Conservation (phyloP, 1,284 basidiomycete species). For the Puccinia novopanici region DNA sequence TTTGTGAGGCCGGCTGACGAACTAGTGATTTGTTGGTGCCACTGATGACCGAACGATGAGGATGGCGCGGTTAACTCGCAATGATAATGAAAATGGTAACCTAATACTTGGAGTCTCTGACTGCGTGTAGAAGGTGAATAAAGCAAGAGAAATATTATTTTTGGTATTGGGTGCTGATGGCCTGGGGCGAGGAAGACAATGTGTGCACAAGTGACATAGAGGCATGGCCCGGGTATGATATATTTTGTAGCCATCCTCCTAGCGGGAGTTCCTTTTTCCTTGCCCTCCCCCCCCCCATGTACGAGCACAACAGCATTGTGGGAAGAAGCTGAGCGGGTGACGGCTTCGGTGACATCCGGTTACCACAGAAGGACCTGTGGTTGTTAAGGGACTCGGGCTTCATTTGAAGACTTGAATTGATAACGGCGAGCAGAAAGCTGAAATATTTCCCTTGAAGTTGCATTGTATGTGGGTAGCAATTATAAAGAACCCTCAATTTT, state of each 20-base stretch:
- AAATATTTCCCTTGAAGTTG: not conserved
- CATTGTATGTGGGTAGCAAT: not conserved
- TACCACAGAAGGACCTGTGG: not conserved
- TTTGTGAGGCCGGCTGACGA: slow-evolving; percentile 10
- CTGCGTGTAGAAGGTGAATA: slow-evolving; percentile 26
- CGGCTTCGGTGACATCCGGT: not conserved
- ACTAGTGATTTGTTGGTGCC: not conserved
- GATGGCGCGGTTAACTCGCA: slow-evolving; percentile 24
- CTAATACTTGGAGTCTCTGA: slow-evolving; percentile 27
- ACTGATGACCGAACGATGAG: slow-evolving; percentile 29
- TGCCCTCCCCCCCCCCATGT: not conserved
- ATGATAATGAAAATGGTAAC: slow-evolving; percentile 21
- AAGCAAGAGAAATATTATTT: slow-evolving; percentile 14
- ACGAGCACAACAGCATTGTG: not conserved
- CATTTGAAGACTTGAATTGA: not conserved
- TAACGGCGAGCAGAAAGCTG: too few species aligned
- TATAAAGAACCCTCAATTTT: not conserved
- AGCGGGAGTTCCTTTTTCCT: not conserved
- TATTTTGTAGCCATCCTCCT: not conserved
- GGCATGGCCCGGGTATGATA: not conserved
- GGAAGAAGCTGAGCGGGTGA: not conserved
- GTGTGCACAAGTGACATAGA: not conserved
- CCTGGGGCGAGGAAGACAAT: not conserved
- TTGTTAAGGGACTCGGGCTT: slow-evolving; percentile 3
- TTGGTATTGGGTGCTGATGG: not conserved